Conservation (phyloP, 805 yeast species). For the Blastobotrys muscicola region DNA sequence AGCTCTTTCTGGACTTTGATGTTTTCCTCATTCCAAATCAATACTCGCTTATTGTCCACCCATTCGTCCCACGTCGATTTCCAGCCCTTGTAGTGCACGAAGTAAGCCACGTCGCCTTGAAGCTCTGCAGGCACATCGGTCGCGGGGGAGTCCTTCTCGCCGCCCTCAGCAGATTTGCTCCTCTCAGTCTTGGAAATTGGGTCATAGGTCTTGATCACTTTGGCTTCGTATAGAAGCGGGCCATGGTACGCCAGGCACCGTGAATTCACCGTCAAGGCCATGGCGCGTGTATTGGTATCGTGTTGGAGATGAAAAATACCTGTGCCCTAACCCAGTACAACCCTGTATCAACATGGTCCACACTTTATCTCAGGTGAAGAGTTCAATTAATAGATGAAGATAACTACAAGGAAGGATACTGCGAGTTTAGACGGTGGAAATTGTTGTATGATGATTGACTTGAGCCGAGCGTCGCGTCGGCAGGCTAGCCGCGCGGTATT, state of each 20-base stretch:
- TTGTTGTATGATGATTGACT: no score
- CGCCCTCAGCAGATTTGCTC: conserved; percentile 12
- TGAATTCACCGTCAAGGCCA: conserved; percentile 18
- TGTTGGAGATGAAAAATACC: no score
- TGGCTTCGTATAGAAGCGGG: conserved; percentile 83
- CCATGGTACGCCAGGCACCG: conserved; percentile 80
- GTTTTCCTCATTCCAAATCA: conserved; percentile 62
- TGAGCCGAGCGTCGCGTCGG: no score
- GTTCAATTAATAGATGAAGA: no score
- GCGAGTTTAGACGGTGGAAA: no score
- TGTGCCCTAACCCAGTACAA: no score
- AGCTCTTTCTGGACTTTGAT: conserved; percentile 52
- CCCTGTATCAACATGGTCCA: no score
- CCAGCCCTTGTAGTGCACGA: conserved; percentile 92
- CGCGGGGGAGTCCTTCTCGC: conserved; percentile 14
- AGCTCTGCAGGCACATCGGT: conserved; percentile 31
- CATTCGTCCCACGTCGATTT: conserved; percentile 95
- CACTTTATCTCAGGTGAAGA: no score
- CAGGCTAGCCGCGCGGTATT: no score
- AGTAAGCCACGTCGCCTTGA: conserved; percentile 38
- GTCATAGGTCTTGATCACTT: conserved; percentile 54
- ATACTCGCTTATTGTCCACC: conserved; percentile 63
- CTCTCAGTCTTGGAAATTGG: conserved; percentile 29
- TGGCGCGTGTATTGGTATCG: background rate
- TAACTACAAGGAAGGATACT: no score